These are phyloP conservation scores for Leucaena leucocephala DNA, from an alignment of 306 rosid genomes.

Conservation along the genomic window DNA sequence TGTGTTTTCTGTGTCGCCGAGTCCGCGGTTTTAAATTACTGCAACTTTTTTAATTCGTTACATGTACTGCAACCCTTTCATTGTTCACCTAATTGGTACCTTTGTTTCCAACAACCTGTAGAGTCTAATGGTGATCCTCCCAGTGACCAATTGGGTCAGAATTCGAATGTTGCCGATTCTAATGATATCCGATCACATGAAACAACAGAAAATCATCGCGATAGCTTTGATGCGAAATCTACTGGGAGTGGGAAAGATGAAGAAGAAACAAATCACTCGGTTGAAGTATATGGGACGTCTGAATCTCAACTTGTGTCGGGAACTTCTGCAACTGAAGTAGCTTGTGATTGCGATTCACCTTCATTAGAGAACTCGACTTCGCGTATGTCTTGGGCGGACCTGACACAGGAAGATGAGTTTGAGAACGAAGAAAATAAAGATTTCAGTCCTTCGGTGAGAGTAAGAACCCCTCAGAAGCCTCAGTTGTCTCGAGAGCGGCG, in stretches of 20 bases:
- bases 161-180: slow-evolving; percentile 27
- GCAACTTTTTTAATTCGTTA: not conserved
- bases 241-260: slow-evolving; percentile 29
- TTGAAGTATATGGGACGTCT: slow-evolving; percentile 13
- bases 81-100: not conserved
- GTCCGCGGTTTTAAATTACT: not conserved
- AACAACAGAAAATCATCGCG: slow-evolving; percentile 24
- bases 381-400: slow-evolving; percentile 67
- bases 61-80: not conserved
- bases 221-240: slow-evolving; percentile 10
- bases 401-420: slow-evolving; percentile 62
- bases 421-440: slow-evolving; percentile 41
- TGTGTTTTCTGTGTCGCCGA: not conserved
- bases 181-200: not conserved
- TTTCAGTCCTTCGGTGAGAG: slow-evolving; percentile 37
- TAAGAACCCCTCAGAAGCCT: slow-evolving; percentile 47
- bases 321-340: not conserved
- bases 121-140: slow-evolving; percentile 36
- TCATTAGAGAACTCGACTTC: slow-evolving; percentile 31
- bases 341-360: slow-evolving; percentile 24
- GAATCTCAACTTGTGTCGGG: slow-evolving; percentile 34
- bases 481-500: slow-evolving; percentile 57
- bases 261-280: slow-evolving; percentile 35
- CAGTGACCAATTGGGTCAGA: slow-evolving; percentile 8
- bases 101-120: slow-evolving; percentile 20